A percentile compares a stretch with the other conserved stretches of the same genome.
phyloP scores from a whole-genome alignment of 176 grass and related monocot species.

The Themeda triandra region DNA sequence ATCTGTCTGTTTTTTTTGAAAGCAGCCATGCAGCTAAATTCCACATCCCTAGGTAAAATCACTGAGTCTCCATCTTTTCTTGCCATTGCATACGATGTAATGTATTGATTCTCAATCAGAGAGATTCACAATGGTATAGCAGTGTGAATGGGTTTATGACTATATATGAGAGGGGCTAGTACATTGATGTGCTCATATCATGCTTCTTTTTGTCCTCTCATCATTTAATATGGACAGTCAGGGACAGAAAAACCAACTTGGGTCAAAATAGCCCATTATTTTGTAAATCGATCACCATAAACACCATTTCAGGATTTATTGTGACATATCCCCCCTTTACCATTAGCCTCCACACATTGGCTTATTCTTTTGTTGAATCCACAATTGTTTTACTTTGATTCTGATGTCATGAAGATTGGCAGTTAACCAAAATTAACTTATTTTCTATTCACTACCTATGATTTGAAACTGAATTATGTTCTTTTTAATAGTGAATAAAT shows the following conservation, averaged over 20 bases:
- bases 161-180: background rate
- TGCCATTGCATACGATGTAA: slow-evolving; percentile 1
- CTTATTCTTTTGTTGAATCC: slow-evolving; percentile 31
- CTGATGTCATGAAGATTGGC: background rate
- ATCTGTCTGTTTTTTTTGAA: background rate
- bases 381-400: background rate
- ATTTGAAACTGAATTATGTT: background rate
- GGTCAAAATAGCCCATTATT: slow-evolving; percentile 8
- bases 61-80: background rate
- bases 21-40: slow-evolving; percentile 26
- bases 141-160: background rate
- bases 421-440: background rate
- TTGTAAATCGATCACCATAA: slow-evolving; percentile 1
- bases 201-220: slow-evolving; percentile 20
- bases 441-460: background rate
- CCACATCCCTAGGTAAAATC: slow-evolving; percentile 22
- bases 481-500: background rate
- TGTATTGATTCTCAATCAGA: slow-evolving; percentile 10
- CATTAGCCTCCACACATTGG: background rate
- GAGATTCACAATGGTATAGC: slow-evolving; percentile 1
- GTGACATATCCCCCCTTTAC: background rate
- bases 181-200: slow-evolving; percentile 12
- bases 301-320: background rate
- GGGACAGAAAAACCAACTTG: background rate
- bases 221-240: background rate